A percentile compares a stretch with the other conserved stretches of the same genome.
phyloP scores from a whole-genome alignment of 2,329 filamentous ascomycete species.

The Fusarium piperis region DNA sequence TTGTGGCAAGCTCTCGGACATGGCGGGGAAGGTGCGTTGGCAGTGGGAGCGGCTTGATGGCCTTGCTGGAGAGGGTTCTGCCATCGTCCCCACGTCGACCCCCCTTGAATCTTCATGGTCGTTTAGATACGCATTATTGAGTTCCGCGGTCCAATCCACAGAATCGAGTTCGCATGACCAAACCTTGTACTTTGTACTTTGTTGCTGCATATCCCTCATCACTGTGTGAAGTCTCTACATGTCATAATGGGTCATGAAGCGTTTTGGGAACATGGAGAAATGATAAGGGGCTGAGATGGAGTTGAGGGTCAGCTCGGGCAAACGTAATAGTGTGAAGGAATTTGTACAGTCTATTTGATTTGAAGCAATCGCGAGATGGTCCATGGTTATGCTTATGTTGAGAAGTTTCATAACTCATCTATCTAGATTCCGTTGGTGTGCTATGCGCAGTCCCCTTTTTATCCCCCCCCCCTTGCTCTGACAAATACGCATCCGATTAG shows the following conservation, averaged over 20 bases:
- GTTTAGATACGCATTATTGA: slow-evolving; percentile 45
- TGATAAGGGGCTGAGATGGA: not conserved
- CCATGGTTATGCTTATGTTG: not conserved
- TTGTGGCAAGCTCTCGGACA: slow-evolving; percentile 31
- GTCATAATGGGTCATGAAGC: not conserved
- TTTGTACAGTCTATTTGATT: slow-evolving; percentile 4
- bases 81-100: slow-evolving; percentile 20
- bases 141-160: slow-evolving; percentile 37
- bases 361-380: not conserved
- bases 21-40: slow-evolving; percentile 19
- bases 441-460: not conserved
- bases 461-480: not conserved
- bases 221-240: slow-evolving; percentile 1
- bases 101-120: slow-evolving; percentile 29
- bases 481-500: not conserved
- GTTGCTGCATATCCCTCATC: not conserved
- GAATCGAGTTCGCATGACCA: slow-evolving; percentile 37
- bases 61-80: slow-evolving; percentile 23
- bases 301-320: not conserved
- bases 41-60: slow-evolving; percentile 24
- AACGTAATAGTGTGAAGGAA: not conserved
- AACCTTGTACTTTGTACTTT: not conserved
- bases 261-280: not conserved
- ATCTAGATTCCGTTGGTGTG: not conserved
- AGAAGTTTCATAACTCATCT: slow-evolving; percentile 9